Percentiles rank a stretch among this genome's conserved stretches.
These are phyloP conservation scores for Penicillium olsonii DNA, from an alignment of 2,329 filamentous ascomycete species.

Conservation along the genomic window DNA sequence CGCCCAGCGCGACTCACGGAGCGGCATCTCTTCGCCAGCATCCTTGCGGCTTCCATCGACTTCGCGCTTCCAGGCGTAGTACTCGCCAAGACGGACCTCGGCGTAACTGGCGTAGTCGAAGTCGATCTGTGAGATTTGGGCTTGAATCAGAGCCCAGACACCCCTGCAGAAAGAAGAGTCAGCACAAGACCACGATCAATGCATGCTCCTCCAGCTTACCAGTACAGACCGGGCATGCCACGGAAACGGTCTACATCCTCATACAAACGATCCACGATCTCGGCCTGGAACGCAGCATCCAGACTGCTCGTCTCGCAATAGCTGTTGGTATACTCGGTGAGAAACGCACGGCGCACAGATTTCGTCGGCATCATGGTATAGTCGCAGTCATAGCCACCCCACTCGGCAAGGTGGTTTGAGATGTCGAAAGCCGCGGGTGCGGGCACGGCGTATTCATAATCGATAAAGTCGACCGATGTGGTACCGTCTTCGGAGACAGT, in stretches of 20 bases:
- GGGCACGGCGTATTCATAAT: conserved; percentile 96
- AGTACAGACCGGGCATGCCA: conserved; percentile 84
- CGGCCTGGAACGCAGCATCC: conserved; percentile 50
- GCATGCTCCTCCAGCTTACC: conserved; percentile 38
- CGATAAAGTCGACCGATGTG: conserved; percentile 78
- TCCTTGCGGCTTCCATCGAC: conserved; percentile 61
- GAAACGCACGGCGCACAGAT: conserved; percentile 74
- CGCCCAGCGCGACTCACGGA: conserved; percentile 81
- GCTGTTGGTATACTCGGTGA: conserved; percentile 76
- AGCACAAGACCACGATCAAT: not conserved
- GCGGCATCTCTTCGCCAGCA: conserved; percentile 61
- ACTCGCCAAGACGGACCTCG: conserved; percentile 81
- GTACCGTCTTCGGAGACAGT: conserved; percentile 38
- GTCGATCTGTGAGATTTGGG: conserved; percentile 89
- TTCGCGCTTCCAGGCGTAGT: conserved; percentile 87
- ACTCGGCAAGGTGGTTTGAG: conserved; percentile 97
- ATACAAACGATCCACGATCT: conserved; percentile 69
- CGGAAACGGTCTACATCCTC: conserved; percentile 84
- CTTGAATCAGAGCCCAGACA: conserved; percentile 94
- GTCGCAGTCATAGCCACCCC: conserved; percentile 96
- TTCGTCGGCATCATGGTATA: conserved; percentile 78
- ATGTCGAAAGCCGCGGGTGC: conserved; percentile 95
- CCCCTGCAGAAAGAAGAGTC: conserved; percentile 62
- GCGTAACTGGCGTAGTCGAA: conserved; percentile 96
- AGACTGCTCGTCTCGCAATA: conserved; percentile 61